Evolutionary conservation across 2,329 filamentous ascomycete species (phyloP), one percentile per base, ranked within the genome.

Genomic region (Penicillium sp.): DNA sequence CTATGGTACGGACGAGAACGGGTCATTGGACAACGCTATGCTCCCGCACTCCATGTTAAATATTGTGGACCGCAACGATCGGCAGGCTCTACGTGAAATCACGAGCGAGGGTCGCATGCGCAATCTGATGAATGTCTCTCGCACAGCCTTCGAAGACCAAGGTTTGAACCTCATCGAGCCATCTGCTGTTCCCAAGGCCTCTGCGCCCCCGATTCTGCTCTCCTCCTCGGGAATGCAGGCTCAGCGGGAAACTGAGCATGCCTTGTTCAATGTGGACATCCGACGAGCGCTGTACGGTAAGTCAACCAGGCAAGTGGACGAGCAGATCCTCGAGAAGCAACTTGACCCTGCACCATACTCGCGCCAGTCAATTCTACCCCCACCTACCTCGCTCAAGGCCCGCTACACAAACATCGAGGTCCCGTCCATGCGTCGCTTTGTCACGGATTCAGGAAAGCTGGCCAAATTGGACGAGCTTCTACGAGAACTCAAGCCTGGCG

Each of bases 401-500:
- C 86, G 90, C 21, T 97, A 92, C 75, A 97, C 90, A 47, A 90
- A 93, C 71, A 95, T 99, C 59, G 84, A 88, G 47, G 92, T 97
- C 29, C 94, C 94, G 0, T 97, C 92, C 10, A 99, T 99, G 94
- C 89, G 87, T 46, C 91, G 92, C 64, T 99, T 99, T 69, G 94
- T 99, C 55, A 97, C 93, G 1, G 94, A 97, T 75, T 96, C 92
- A 49, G 94, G 94, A 69, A 99, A 99, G 78, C 84, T 99, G 56
- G 92, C 92, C 43, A 91, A 92, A 70, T 81, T 99, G 47, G 94
- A 99, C 71, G 82, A 90, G 62, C 81, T 99, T 16, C 83, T 99
- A 13, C 90, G 90, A 71, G 84, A 92, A 72, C 87, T 99, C 67
- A 99, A 97, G 82, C 89, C 91, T 58, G 90, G 89, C 59, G 90